A percentile compares a stretch with the other conserved stretches of the same genome.
These are phyloP conservation scores for Bacidia gigantensis DNA, from an alignment of 495 filamentous ascomycete genomes.

Conservation along the genomic window DNA sequence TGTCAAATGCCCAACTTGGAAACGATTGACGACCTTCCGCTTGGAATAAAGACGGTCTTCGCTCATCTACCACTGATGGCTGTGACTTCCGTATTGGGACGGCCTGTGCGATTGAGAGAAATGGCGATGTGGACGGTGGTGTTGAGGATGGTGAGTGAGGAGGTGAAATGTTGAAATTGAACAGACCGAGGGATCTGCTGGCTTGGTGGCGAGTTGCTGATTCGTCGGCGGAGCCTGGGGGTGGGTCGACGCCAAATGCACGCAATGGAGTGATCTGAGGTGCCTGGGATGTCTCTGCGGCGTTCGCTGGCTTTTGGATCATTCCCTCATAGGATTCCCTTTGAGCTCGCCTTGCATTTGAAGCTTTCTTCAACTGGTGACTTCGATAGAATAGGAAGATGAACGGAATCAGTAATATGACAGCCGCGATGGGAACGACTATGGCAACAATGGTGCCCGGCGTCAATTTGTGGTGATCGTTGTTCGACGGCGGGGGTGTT, in stretches of 20 bases:
- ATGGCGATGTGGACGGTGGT: background rate
- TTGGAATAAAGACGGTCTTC: background rate
- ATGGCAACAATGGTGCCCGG: constrained; percentile 12
- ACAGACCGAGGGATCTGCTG: constrained; percentile 15
- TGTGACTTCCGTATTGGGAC: constrained; percentile 11
- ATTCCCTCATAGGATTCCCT: constrained; percentile 7
- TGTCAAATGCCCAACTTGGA: constrained; percentile 3
- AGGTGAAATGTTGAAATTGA: constrained; percentile 16
- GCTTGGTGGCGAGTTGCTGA: background rate
- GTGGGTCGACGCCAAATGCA: background rate
- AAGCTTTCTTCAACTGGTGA: constrained; percentile 5
- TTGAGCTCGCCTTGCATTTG: constrained; percentile 4
- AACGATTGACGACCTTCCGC: background rate
- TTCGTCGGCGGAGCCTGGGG: background rate
- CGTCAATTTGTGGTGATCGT: constrained; percentile 4
- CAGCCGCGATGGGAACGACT: constrained; percentile 13
- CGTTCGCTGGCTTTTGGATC: constrained; percentile 2
- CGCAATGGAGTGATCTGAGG: background rate
- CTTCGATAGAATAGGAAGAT: constrained; percentile 11
- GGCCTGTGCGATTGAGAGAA: constrained; percentile 10
- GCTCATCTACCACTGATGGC: constrained; percentile 4
- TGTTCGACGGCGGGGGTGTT: background rate
- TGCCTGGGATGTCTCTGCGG: background rate
- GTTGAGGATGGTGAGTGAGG: constrained; percentile 2
- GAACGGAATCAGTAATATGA: constrained; percentile 13